A percentile compares a stretch with the other conserved stretches of the same genome.
Conservation (phyloP, 73 alveolate genomes). For the Tetrahymena thermophila region DNA sequence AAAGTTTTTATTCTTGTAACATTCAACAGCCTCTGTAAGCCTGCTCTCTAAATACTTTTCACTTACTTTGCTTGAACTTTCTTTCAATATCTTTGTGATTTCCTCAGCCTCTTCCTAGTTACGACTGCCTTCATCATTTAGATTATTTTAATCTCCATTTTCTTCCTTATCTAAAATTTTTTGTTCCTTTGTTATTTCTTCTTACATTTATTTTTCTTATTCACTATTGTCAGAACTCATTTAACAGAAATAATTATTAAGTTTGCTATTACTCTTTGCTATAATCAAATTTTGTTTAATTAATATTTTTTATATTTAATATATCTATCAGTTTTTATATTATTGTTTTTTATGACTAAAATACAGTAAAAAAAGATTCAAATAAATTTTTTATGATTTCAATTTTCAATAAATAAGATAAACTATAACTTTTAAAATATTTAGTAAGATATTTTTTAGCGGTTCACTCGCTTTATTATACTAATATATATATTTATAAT, state of each 20-base stretch:
- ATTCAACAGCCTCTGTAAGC: background rate
- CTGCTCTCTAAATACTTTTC: background rate
- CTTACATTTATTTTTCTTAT: background rate
- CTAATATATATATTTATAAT: too few relatives aligned
- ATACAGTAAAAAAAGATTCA: background rate
- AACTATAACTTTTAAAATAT: too few relatives aligned
- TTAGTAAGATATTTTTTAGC: background rate
- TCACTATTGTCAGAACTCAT: background rate
- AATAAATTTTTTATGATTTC: too few relatives aligned
- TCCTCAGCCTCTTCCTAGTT: background rate
- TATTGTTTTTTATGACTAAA: background rate
- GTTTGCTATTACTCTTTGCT: background rate
- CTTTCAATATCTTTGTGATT: background rate
- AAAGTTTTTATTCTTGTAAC: background rate
- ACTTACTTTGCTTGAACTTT: background rate
- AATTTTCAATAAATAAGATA: background rate
- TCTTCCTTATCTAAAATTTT: background rate
- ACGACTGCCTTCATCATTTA: background rate
- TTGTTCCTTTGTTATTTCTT: background rate
- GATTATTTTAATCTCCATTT: background rate
- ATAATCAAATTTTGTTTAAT: too few relatives aligned
- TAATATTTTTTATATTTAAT: too few relatives aligned
- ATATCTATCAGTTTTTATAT: background rate
- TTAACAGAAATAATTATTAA: background rate
- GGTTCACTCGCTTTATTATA: background rate